phyloP scores from a whole-genome alignment of 2,329 filamentous ascomycete genomes.

The Capronia americana region DNA sequence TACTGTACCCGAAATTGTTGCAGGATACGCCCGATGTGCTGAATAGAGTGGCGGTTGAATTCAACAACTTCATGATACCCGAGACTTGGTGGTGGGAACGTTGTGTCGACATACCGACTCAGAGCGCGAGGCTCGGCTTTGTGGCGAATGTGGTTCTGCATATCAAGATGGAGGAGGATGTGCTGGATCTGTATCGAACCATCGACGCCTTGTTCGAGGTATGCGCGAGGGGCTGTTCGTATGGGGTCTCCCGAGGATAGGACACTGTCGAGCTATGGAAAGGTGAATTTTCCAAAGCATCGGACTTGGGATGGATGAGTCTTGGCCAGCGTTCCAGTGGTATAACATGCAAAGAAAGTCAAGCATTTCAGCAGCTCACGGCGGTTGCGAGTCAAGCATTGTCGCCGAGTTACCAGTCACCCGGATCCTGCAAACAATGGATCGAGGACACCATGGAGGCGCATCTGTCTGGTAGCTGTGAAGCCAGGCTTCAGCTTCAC shows the following conservation, averaged over 20 bases:
- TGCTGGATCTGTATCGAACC: not conserved
- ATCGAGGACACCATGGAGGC: not conserved
- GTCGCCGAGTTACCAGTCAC: not conserved
- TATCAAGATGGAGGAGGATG: not conserved
- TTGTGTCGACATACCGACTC: not conserved
- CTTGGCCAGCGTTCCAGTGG: not conserved
- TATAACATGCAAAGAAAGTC: not conserved
- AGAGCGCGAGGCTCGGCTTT: not conserved
- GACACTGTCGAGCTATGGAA: not conserved
- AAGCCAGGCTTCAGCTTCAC: not conserved
- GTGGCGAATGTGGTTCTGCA: not conserved
- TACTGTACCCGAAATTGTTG: not conserved
- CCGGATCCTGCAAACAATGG: slow-evolving; percentile 1
- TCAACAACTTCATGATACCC: not conserved
- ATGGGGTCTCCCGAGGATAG: not conserved
- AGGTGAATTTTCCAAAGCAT: not conserved
- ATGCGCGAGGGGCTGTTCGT: not conserved
- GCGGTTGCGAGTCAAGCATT: not conserved
- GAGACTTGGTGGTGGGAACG: slow-evolving; percentile 2
- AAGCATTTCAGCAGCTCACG: not conserved
- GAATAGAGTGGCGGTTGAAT: not conserved
- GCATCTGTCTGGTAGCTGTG: not conserved
- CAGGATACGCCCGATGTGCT: not conserved
- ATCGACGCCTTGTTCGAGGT: not conserved
- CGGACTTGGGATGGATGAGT: not conserved